A percentile compares a stretch with the other conserved stretches of the same genome.
These are phyloP conservation scores for Dichotomocladium elegans DNA, from an alignment of 371 early-diverging fungal genomes.

Conservation along the genomic window DNA sequence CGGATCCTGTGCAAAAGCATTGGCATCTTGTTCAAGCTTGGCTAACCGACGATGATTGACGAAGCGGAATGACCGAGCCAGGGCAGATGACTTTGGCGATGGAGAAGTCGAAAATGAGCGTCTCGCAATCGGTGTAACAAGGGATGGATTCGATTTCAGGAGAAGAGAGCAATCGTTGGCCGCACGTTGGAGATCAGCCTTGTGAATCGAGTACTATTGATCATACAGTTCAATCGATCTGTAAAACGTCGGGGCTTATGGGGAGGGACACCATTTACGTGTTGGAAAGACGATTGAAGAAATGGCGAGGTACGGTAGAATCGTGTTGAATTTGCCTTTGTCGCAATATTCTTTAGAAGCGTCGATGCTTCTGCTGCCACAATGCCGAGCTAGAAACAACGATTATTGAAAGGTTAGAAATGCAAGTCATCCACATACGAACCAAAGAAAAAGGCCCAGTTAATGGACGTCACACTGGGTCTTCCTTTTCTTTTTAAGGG, in stretches of 20 bases:
- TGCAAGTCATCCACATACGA: no score
- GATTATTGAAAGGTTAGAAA: not conserved
- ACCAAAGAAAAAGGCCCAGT: no score
- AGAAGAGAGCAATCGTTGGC: not conserved
- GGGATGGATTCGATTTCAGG: not conserved
- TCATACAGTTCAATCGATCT: not conserved
- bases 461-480: not conserved
- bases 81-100: not conserved
- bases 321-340: not conserved
- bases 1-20: constrained; percentile 58
- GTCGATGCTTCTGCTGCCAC: constrained; percentile 13
- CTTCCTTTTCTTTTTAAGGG: not conserved
- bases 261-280: not conserved
- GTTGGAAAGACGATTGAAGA: no score
- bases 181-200: not conserved
- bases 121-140: not conserved
- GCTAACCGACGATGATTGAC: constrained; percentile 49
- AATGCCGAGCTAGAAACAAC: constrained; percentile 8
- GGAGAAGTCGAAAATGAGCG: constrained; percentile 8
- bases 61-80: constrained; percentile 23
- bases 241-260: no score
- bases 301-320: not conserved
- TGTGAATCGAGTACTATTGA: not conserved
- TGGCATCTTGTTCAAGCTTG: constrained; percentile 69
- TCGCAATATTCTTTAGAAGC: constrained; percentile 4